Percentiles rank a stretch among this genome's conserved stretches.
Conservation (phyloP, 306 rosid genomes). For the Sindora glabra region DNA sequence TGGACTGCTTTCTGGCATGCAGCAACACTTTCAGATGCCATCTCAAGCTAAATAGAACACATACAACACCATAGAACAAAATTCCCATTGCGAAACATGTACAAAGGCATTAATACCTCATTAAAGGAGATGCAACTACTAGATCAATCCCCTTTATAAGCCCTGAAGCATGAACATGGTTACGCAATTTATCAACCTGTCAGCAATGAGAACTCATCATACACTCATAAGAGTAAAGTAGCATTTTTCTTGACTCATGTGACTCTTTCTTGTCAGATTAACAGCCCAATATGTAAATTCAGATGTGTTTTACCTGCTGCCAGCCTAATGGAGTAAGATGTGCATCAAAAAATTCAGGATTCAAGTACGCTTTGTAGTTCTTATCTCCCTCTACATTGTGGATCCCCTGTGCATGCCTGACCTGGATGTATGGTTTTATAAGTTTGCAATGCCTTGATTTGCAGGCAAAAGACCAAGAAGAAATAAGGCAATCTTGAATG, state of each 20-base stretch:
- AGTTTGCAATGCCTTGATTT: constrained; percentile 11
- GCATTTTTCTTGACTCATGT: neutral
- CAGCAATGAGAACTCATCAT: neutral
- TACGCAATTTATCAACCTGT: constrained; percentile 35
- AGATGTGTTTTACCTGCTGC: constrained; percentile 56
- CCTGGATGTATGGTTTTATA: constrained; percentile 37
- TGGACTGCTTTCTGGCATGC: no score
- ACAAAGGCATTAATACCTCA: constrained; percentile 19
- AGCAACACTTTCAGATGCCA: no score
- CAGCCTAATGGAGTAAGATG: constrained; percentile 81
- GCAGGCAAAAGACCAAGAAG: constrained; percentile 10
- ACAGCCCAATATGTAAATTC: neutral
- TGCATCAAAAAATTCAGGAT: constrained; percentile 66
- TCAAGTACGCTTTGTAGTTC: constrained; percentile 50
- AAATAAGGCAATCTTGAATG: constrained; percentile 3
- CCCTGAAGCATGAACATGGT: constrained; percentile 27
- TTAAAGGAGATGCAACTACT: constrained; percentile 33
- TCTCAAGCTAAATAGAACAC: no score
- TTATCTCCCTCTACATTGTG: constrained; percentile 93
- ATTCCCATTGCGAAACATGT: no score
- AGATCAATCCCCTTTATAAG: constrained; percentile 29
- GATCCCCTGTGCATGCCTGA: constrained; percentile 92
- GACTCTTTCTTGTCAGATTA: neutral
- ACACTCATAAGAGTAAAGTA: constrained; percentile 10
- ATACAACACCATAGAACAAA: no score